These are phyloP conservation scores for Lomentospora prolificans DNA, from an alignment of 2,329 filamentous ascomycete species.

Conservation along the genomic window DNA sequence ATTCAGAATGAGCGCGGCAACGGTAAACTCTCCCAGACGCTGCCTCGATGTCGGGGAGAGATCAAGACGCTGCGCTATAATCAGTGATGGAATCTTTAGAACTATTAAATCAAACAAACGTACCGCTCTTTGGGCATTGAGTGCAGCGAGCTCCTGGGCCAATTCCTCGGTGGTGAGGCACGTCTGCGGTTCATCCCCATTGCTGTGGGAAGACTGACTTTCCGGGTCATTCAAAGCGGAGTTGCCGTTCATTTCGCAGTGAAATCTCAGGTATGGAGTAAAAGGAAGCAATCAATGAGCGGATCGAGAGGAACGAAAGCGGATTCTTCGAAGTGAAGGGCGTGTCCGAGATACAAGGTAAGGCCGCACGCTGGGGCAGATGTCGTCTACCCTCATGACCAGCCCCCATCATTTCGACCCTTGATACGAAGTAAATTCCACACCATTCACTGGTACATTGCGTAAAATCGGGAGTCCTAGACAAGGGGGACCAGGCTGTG, in stretches of 20 bases:
- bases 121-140: not conserved
- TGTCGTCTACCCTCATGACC: too few relatives aligned
- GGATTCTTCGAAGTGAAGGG: too few relatives aligned
- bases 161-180: not conserved
- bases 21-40: conserved; percentile 24
- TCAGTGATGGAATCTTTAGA: not conserved
- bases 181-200: not conserved
- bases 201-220: not conserved
- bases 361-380: too few relatives aligned
- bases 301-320: too few relatives aligned
- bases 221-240: not conserved
- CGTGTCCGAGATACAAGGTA: too few relatives aligned
- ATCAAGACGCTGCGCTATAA: not conserved
- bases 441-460: too few relatives aligned
- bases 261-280: too few relatives aligned
- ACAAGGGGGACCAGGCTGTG: not conserved
- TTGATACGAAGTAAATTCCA: too few relatives aligned
- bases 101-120: not conserved
- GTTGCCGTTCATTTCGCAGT: not conserved
- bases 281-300: too few relatives aligned
- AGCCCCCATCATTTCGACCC: too few relatives aligned
- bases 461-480: too few relatives aligned
- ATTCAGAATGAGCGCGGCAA: conserved; percentile 24
- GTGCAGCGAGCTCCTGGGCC: not conserved
- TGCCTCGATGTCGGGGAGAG: not conserved